Evolutionary conservation across 257 asterid species (phyloP), one percentile per base, ranked within the genome.

Genomic region (Solanum pennellii): DNA sequence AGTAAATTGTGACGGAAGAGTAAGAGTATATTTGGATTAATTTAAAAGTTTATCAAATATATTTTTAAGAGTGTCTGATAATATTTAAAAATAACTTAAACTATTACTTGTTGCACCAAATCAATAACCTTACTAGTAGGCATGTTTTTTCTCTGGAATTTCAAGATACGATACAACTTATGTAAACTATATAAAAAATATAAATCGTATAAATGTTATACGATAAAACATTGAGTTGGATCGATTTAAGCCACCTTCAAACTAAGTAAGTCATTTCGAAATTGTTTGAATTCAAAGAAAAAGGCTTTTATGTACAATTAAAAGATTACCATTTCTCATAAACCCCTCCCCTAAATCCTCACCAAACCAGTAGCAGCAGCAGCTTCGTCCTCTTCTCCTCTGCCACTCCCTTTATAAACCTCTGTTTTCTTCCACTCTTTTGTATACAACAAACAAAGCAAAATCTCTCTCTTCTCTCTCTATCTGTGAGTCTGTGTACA

Each of bases 311-410:
- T 21, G 56, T 9, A 68, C 45, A 2, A 33, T 33, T 33, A 72
- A 33, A 33, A 72, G 65, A 45, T 15, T 25, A 72, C n/a, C 20
- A 79, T 45, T 7, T 45, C 65, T 29, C 29, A 11, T 80, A 80
- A 80, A 49, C 85, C 85, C 85, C 85, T 80, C 68, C 39, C 85
- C 85, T 18, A 47, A 80, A 47, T 47, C 68, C 68, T 47, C 85
- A 47, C 68, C 68, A 47, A 47, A 47, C 71, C 41, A 82, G 89
- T 75, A 87, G 41, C 41, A 87, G 75, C 75, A 29, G 75, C 75
- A 29, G 62, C 86, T 86, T 89, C 91, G 39, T 75, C 89, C 87
- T 83, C 87, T 60, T 73, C 88, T 29, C 3, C 60, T 59, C 89
- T 23, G 29, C 69, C 8, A 45, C 23, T 85, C 74, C 76, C 18